Evolutionary conservation across 2,329 filamentous ascomycete species (phyloP), one percentile per base, ranked within the genome.

Genomic region (Cladosporium colombiae): DNA sequence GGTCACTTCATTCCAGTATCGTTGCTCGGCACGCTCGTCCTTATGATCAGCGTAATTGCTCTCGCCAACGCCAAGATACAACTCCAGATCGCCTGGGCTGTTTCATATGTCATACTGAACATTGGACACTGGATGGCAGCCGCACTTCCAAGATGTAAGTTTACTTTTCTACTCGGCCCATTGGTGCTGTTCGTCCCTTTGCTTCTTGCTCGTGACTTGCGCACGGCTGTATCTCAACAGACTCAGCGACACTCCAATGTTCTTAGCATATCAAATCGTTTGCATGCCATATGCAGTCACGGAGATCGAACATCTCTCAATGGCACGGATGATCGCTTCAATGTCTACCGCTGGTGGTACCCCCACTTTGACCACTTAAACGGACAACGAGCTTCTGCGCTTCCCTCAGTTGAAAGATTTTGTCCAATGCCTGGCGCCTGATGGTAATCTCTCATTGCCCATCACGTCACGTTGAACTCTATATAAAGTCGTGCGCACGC

Each of bases 1-100:
- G 73, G 76, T 2, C 72, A 76, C 5, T 84, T 84, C 68, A 76
- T 82, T 27, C 71, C 82, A 10, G 74, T 84, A 14, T 82, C 81
- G n/a, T 72, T 85, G 25, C 69, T 83, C 3, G 82, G 81, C 67
- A 84, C 82, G 6, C 73, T 84, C 55, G 76, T 84, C 74, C 78
- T 85, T 58, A 84, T 85, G 82, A 76, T 81, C 44, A 82, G 83
- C 14, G 81, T 85, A 68, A 82, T 85, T 50, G 79, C 77, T 50
- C 78, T 85, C 3, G 82, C 81, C 67, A 85, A 84, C 64, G 79
- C 82, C 3, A 78, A 78, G 27, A 79, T 82, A 13, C 74, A 80
- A 50, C 74, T 80, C 0, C 83, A 85, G 67, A 78, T 83, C 37
- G 80, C 78, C 1, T 84, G 82, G 79, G 82, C 81, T 0, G 81